Percentiles rank a stretch among this genome's conserved stretches.
Conservation (phyloP, 768 basidiomycete species). For the Panaeolus cyanescens region DNA sequence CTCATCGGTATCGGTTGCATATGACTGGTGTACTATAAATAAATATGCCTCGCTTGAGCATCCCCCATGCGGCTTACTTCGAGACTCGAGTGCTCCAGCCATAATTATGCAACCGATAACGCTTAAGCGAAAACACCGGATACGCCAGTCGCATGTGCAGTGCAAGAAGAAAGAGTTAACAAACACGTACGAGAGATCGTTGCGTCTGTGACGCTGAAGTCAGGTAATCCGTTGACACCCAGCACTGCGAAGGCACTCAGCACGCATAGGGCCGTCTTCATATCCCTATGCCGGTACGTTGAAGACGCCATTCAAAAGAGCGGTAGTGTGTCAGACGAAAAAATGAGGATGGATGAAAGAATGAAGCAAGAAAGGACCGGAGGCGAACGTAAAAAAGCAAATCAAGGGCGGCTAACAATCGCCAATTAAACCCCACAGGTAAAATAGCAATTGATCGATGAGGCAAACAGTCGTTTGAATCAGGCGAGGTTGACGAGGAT, state of each 20-base stretch:
- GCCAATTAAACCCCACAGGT: background rate
- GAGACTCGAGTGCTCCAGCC: background rate
- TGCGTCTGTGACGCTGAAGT: background rate
- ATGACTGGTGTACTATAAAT: background rate
- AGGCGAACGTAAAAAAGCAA: background rate
- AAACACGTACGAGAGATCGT: background rate
- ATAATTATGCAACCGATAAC: background rate
- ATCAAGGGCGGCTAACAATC: background rate
- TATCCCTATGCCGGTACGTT: background rate
- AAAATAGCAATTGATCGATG: background rate
- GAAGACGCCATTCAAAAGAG: background rate
- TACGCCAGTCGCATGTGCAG: background rate
- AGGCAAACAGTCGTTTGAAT: background rate
- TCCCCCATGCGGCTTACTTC: background rate
- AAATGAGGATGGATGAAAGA: background rate
- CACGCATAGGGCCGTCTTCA: background rate
- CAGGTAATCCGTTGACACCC: background rate
- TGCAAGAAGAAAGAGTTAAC: background rate
- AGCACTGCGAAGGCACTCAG: background rate
- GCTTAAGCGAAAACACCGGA: background rate
- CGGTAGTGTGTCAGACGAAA: background rate
- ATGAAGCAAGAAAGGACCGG: background rate
- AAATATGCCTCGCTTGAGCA: background rate
- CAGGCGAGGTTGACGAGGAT: background rate
- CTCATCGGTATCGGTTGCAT: background rate